Evolutionary conservation across 2,329 filamentous ascomycete genomes (phyloP).

Genomic region (Simplicillium aogashimaense): DNA sequence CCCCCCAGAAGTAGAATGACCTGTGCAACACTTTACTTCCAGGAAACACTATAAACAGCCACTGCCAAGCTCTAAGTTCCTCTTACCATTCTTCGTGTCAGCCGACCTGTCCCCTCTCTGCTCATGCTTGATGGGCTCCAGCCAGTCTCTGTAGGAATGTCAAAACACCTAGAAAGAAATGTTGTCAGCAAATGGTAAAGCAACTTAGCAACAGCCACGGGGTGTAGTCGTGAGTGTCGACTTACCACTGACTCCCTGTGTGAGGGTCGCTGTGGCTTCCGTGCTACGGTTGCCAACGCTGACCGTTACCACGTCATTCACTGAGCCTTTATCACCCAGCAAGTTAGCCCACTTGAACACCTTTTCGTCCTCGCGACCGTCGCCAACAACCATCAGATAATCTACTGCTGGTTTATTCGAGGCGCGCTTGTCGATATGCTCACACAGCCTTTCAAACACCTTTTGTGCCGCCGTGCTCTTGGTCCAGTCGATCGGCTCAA

Average conservation of each 20-base stretch:
- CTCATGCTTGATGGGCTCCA: constrained; percentile 4
- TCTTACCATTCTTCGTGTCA: too few relatives aligned
- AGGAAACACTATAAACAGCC: too few relatives aligned
- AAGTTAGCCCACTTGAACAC: constrained; percentile 92
- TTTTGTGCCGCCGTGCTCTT: constrained; percentile 74
- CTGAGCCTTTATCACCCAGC: constrained; percentile 45
- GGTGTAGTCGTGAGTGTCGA: constrained; percentile 11
- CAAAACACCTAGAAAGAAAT: constrained; percentile 10
- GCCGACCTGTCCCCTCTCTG: too few relatives aligned
- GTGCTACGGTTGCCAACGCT: constrained; percentile 83
- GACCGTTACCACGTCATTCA: constrained; percentile 71
- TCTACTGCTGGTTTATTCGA: constrained; percentile 46
- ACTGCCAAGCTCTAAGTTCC: too few relatives aligned
- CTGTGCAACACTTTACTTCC: too few relatives aligned
- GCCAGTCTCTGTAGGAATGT: constrained; percentile 17
- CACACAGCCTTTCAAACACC: constrained; percentile 53
- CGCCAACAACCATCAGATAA: constrained; percentile 82
- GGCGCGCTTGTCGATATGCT: constrained; percentile 18
- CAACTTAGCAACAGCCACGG: neutral
- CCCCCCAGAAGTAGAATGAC: too few relatives aligned
- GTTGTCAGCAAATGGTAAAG: constrained; percentile 1
- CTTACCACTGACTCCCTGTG: constrained; percentile 84
- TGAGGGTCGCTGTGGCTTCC: constrained; percentile 74
- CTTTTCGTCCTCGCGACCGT: constrained; percentile 87
- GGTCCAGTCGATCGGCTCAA: constrained; percentile 79